phyloP scores from a whole-genome alignment of 371 early-diverging fungal genomes.

The Apophysomyces elegans region DNA sequence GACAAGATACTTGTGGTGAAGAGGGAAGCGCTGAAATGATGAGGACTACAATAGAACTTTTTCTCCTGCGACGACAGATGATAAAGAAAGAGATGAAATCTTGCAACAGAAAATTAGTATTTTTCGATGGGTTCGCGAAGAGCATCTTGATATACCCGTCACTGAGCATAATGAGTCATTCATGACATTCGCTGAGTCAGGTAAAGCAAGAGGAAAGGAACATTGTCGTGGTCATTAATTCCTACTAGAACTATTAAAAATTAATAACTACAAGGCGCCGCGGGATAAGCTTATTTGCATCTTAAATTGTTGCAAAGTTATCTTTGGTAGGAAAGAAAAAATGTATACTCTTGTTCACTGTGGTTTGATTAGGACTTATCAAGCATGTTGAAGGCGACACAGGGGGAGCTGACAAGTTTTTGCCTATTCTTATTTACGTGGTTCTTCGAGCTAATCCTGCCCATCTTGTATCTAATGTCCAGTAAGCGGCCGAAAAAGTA shows the following conservation, averaged over 20 bases:
- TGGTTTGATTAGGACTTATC: constrained; percentile 46
- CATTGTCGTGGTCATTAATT: background rate
- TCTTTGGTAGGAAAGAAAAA: constrained; percentile 58
- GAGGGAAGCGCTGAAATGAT: background rate
- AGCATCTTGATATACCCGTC: constrained; percentile 77
- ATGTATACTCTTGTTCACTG: background rate
- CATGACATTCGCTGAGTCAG: constrained; percentile 70
- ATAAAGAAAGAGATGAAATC: constrained; percentile 80
- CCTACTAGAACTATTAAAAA: constrained; percentile 70
- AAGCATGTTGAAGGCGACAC: constrained; percentile 59
- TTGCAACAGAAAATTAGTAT: constrained; percentile 77
- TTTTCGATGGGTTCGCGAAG: constrained; percentile 79
- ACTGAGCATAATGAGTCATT: constrained; percentile 69
- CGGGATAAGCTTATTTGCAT: constrained; percentile 89
- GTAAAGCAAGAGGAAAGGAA: constrained; percentile 17
- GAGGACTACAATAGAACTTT: constrained; percentile 55
- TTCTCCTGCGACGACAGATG: constrained; percentile 76
- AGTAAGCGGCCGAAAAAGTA: constrained; percentile 47
- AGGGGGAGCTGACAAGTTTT: constrained; percentile 79
- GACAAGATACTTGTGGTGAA: background rate
- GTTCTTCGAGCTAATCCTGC: constrained; percentile 79
- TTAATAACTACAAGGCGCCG: constrained; percentile 86
- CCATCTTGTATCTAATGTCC: constrained; percentile 80
- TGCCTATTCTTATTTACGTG: constrained; percentile 85
- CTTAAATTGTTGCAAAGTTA: constrained; percentile 87